A percentile compares a stretch with the other conserved stretches of the same genome.
These are phyloP conservation scores for Hanseniaspora mollemarum DNA, from an alignment of 805 yeast genomes.

Conservation along the genomic window DNA sequence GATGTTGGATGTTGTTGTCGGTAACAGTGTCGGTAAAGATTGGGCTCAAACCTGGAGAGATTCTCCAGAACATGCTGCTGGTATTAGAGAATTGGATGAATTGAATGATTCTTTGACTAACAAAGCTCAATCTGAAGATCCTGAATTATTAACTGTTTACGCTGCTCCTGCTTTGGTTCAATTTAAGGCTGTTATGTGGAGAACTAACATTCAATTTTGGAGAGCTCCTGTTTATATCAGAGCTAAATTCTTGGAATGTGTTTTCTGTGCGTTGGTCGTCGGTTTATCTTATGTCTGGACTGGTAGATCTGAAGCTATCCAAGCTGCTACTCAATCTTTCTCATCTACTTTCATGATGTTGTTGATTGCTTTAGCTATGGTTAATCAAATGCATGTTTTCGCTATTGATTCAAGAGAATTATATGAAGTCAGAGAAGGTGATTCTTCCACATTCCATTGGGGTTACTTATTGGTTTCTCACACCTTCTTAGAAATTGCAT, in stretches of 20 bases:
- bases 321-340: conserved; percentile 57
- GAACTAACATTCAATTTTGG: conserved; percentile 54
- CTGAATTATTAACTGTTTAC: conserved; percentile 34
- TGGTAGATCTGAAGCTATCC: conserved; percentile 45
- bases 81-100: conserved; percentile 41
- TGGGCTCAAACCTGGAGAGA: conserved; percentile 54
- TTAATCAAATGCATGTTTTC: conserved; percentile 53
- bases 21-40: conserved; percentile 56
- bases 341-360: conserved; percentile 48
- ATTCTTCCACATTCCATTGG: conserved; percentile 63
- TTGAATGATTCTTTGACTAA: conserved; percentile 40
- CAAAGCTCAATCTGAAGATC: conserved; percentile 28
- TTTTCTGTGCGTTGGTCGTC: conserved; percentile 46
- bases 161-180: conserved; percentile 38
- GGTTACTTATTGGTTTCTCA: conserved; percentile 40
- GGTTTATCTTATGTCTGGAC: conserved; percentile 55
- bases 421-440: conserved; percentile 63
- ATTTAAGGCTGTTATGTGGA: conserved; percentile 35
- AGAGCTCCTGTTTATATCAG: conserved; percentile 51
- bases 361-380: conserved; percentile 41
- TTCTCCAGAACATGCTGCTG: conserved; percentile 40
- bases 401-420: conserved; percentile 49
- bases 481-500: conserved; percentile 38
- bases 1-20: conserved; percentile 33
- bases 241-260: conserved; percentile 44